phyloP scores from a whole-genome alignment of 2,329 filamentous ascomycete genomes.

The Beauveria scarabaeidicola region DNA sequence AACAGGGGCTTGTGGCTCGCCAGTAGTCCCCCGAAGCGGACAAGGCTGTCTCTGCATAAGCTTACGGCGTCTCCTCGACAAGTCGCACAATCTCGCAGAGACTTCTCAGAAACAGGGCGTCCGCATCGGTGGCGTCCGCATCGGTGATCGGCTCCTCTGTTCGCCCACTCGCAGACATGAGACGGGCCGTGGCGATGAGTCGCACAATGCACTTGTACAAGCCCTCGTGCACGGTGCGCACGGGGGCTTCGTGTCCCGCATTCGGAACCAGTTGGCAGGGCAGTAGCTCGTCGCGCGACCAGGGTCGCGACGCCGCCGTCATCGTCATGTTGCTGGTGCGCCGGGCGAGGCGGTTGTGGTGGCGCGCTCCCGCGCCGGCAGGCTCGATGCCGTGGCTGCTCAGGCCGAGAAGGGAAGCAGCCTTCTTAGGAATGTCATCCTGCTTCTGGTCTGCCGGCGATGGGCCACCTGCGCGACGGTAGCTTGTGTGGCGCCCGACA shows the following conservation, averaged over 20 bases:
- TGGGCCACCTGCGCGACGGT: conserved; percentile 13
- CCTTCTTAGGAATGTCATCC: conserved; percentile 41
- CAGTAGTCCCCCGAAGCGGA: background rate
- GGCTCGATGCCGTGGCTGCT: conserved; percentile 13
- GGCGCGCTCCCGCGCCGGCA: conserved; percentile 2
- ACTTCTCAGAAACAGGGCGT: conserved; percentile 31
- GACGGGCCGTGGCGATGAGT: conserved; percentile 40
- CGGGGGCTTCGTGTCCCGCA: conserved; percentile 24
- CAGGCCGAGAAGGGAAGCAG: conserved; percentile 42
- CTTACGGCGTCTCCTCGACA: conserved; percentile 22
- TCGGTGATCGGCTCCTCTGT: conserved; percentile 24
- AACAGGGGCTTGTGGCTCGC: no score
- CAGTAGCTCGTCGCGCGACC: conserved; percentile 21
- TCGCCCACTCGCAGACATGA: conserved; percentile 24
- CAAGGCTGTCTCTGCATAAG: background rate
- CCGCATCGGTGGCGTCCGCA: conserved; percentile 22
- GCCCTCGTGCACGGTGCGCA: conserved; percentile 39
- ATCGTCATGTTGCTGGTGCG: conserved; percentile 18
- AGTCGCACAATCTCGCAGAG: conserved; percentile 35
- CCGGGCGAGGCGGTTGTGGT: conserved; percentile 19
- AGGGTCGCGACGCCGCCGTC: conserved; percentile 15
- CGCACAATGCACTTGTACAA: conserved; percentile 42
- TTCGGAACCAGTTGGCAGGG: conserved; percentile 14
- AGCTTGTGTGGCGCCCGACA: conserved; percentile 3
- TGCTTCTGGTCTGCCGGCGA: conserved; percentile 11